Base-by-base conservation (phyloP, 495 filamentous ascomycete species). In the Hypoxylon fuscum region DNA sequence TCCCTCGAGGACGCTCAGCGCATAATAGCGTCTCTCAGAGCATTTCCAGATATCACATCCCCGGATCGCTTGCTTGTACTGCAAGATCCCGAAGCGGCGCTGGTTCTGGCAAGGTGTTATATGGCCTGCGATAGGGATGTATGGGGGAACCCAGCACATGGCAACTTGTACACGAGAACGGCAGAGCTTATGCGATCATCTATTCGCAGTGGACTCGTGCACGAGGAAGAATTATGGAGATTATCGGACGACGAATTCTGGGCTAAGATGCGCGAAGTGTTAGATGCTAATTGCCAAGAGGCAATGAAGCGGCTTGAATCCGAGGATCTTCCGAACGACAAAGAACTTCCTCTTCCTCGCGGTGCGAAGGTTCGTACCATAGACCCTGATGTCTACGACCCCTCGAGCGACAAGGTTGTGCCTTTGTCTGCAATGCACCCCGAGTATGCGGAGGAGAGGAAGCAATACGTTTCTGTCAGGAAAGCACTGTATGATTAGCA, bases 201-300 rank as follows among this genome's bases (percentile, higher is more conserved):
- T 21, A 64, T 74, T 58, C 53, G 32, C 23, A 11, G 42, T n/a
- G 56, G 56, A 5, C 45, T 22, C 37, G 50, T 79, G 17, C 38
- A 64, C 2, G 76, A 77, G 22, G 57, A 69, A 45, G 61, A 52
- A 46, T 44, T 79, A 9, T 79, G 75, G 76, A 37, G 20, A 32
- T 12, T 75, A 46, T 79, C 76, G 4, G 76, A 78, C 58, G 41
- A 54, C 12, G 73, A 76, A 25, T 75, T 78, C 27, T 78, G 76
- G 76, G 55, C 57, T 5, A 52, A 71, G 27, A 54, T 78, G 45
- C 71, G 69, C 32, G 37, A 51, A 14, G 53, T 55, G 15, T 67
- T 72, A 12, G 65, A 72, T 50, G 55, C 68, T 7, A 47, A 71
- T 20, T 45, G 68, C 25, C 62, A 62, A 2, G 22, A 48, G 25